Conservation (phyloP, 2,329 filamentous ascomycete species). For the Colletotrichum scovillei region DNA sequence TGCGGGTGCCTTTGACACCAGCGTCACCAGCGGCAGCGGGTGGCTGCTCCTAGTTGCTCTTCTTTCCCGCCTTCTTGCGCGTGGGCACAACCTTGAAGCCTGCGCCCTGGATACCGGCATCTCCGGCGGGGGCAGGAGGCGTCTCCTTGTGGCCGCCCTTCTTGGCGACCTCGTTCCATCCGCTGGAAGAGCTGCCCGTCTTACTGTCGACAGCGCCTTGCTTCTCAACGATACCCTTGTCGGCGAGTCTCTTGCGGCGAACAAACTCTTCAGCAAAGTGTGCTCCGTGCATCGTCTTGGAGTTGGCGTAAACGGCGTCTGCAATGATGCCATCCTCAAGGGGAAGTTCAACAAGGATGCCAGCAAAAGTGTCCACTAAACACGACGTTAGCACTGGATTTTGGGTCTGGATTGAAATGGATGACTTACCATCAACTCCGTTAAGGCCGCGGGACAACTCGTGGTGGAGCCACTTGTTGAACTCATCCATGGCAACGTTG, state of each 20-base stretch:
- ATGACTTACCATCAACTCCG: conserved; percentile 62
- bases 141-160: conserved; percentile 73
- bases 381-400: conserved; percentile 45
- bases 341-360: conserved; percentile 79
- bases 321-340: conserved; percentile 84
- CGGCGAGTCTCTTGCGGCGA: conserved; percentile 90
- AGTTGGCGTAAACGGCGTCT: conserved; percentile 88
- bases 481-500: conserved; percentile 82
- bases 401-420: accelerated
- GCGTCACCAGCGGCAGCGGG: conserved; percentile 51
- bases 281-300: conserved; percentile 89
- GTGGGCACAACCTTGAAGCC: conserved; percentile 91
- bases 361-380: conserved; percentile 83
- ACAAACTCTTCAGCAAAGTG: conserved; percentile 97
- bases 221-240: conserved; percentile 88
- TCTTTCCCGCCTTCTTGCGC: conserved; percentile 91
- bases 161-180: conserved; percentile 98
- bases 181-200: conserved; percentile 57
- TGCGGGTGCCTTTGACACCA: conserved; percentile 71
- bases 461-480: conserved; percentile 89
- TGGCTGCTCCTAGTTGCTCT: conserved; percentile 58
- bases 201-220: conserved; percentile 68
- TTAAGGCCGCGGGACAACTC: conserved; percentile 81
- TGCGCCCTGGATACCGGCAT: conserved; percentile 58
- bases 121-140: conserved; percentile 52